Evolutionary conservation across 2,329 filamentous ascomycete species (phyloP), one percentile per base, ranked within the genome.

Genomic region (Alternaria sp.): DNA sequence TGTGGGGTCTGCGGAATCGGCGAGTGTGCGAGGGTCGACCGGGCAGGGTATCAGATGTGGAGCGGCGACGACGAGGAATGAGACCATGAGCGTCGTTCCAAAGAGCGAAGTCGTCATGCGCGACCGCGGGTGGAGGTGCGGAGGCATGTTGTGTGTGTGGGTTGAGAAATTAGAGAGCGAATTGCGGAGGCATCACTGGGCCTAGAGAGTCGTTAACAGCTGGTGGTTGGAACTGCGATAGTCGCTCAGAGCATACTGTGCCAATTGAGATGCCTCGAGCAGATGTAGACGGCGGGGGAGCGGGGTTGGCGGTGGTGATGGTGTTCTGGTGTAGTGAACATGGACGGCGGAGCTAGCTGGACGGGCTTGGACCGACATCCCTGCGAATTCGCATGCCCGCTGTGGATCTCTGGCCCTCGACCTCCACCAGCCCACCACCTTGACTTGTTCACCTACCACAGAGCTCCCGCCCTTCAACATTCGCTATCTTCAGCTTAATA

Each of bases 41-140:
- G 96, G 96, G 78, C 96, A 99, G 2, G 96, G 96, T 18, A 99
- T 87, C 28, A 96, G 78, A 79, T 99, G 96, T 21, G 96, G 96
- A 47, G 97, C 85, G 28, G 89, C 93, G 57, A 99, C 96, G 66
- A 99, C 94, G 67, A 97, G 87, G 80, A 99, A 97, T 71, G 92
- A 96, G 30, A 94, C 90, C 66, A 92, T 86, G 58, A 98, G 87
- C 1, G 95, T 98, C n/a, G 92, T 93, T 55, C 93, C 94, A 84
- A 99, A 99, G 64, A 99, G 90, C 49, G 94, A 96, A 60, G 92
- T 94, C 73, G 96, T 99, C 84, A 93, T 92, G 74, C 93, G 90
- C 71, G 95, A 98, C 80, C 94, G 90, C 33, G 96, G 96, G 81
- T 99, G 96, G 45, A 99, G 89, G 82, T 95, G 84, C 44, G 89